Percentiles rank a stretch among this genome's conserved stretches.
Conservation (phyloP, 192 early-diverging fungal species). For the Coemansia sp. region DNA sequence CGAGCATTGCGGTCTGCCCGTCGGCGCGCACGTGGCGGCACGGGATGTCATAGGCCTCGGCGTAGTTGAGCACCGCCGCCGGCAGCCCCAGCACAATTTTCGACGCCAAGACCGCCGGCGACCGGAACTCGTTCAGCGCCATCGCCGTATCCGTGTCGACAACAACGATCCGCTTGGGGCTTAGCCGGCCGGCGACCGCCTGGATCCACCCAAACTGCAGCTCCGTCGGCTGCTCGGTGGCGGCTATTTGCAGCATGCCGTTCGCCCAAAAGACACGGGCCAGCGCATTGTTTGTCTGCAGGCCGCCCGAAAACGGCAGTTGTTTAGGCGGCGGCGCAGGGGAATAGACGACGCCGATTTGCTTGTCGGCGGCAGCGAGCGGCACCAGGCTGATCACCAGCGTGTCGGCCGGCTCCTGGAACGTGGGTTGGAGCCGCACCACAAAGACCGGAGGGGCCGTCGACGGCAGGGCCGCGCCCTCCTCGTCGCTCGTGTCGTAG, state of each 20-base stretch:
- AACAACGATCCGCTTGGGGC: conserved; percentile 19
- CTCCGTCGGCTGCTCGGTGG: conserved; percentile 8
- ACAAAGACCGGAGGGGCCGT: conserved; percentile 8
- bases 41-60: conserved; percentile 15
- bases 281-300: conserved; percentile 21
- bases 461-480: neutral
- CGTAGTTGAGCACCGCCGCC: conserved; percentile 42
- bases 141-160: conserved; percentile 2
- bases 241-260: conserved; percentile 14
- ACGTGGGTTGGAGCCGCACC: conserved; percentile 17
- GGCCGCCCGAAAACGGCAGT: neutral
- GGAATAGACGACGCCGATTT: conserved; percentile 30
- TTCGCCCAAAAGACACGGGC: conserved; percentile 12
- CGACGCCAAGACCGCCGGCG: conserved; percentile 39
- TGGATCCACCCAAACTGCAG: conserved; percentile 44
- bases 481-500: conserved; percentile 46
- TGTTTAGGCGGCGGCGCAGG: conserved; percentile 7
- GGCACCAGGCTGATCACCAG: conserved; percentile 30
- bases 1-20: neutral
- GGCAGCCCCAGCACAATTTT: conserved; percentile 26
- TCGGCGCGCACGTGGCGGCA: conserved; percentile 25
- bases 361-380: neutral
- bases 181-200: conserved; percentile 8
- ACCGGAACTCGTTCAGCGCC: conserved; percentile 11
- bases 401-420: neutral